A percentile compares a stretch with the other conserved stretches of the same genome.
phyloP scores from a whole-genome alignment of 2,329 filamentous ascomycete genomes.

The Aulographum hederae region DNA sequence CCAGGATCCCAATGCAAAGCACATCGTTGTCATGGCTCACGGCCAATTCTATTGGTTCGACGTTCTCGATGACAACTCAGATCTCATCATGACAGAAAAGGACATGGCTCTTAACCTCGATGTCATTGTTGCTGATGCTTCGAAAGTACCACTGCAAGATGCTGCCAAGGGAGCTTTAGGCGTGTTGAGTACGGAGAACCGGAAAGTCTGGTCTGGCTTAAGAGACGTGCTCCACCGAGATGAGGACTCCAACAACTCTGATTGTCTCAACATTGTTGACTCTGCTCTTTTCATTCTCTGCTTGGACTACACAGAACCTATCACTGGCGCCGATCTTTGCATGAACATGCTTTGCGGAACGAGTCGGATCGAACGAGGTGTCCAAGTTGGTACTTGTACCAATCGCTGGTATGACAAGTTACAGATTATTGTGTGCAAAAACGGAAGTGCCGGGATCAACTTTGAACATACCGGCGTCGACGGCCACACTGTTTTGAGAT shows the following conservation, averaged over 20 bases:
- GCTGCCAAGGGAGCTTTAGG: constrained; percentile 90
- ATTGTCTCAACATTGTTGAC: constrained; percentile 90
- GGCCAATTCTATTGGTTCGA: constrained; percentile 99
- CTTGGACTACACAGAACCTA: constrained; percentile 78
- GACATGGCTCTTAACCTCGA: constrained; percentile 83
- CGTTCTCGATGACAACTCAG: constrained; percentile 81
- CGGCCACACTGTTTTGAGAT: constrained; percentile 88
- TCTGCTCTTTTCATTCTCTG: constrained; percentile 85
- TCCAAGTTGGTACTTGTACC: constrained; percentile 93
- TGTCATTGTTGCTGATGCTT: constrained; percentile 80
- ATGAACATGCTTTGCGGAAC: constrained; percentile 98
- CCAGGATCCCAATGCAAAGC: constrained; percentile 82
- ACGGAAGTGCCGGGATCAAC: constrained; percentile 95
- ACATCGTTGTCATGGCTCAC: constrained; percentile 81
- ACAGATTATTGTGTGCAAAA: constrained; percentile 98
- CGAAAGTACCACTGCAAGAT: constrained; percentile 76
- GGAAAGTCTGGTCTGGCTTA: constrained; percentile 86
- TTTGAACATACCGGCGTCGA: constrained; percentile 98
- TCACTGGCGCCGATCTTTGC: constrained; percentile 66
- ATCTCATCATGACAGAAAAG: constrained; percentile 93
- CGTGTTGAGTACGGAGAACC: constrained; percentile 87
- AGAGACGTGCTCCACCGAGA: constrained; percentile 77
- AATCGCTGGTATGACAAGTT: constrained; percentile 99
- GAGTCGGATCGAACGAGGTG: constrained; percentile 74
- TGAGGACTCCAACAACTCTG: constrained; percentile 80